Conservation (phyloP, 176 grass and related monocot species). For the Neostapfia colusana region DNA sequence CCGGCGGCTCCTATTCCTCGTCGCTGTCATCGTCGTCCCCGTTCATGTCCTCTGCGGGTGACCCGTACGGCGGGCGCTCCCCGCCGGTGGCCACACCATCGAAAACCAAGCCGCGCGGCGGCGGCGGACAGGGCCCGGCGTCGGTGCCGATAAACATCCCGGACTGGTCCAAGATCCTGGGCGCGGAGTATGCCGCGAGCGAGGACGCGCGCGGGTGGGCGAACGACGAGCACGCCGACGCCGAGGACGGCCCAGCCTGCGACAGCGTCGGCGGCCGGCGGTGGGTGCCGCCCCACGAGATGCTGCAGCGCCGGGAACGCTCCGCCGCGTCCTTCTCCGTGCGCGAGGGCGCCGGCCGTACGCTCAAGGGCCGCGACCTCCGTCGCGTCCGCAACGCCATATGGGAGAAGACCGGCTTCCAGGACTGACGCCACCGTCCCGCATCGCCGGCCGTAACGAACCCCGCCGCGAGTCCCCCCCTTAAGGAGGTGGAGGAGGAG, state of each 20-base stretch:
- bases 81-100: slow-evolving; percentile 32
- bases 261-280: background rate
- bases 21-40: slow-evolving; percentile 15
- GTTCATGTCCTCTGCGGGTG: slow-evolving; percentile 17
- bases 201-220: slow-evolving; percentile 36
- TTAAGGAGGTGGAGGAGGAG: background rate
- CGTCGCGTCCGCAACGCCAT: slow-evolving; percentile 95
- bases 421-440: slow-evolving; percentile 51
- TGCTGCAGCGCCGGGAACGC: slow-evolving; percentile 66
- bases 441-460: background rate
- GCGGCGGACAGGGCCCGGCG: background rate
- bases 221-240: slow-evolving; percentile 33
- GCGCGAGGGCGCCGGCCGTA: slow-evolving; percentile 81
- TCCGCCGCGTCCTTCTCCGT: slow-evolving; percentile 73
- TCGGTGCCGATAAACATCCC: slow-evolving; percentile 89
- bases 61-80: slow-evolving; percentile 18
- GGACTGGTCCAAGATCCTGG: slow-evolving; percentile 87
- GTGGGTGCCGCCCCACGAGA: slow-evolving; percentile 89
- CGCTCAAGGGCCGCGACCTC: slow-evolving; percentile 92
- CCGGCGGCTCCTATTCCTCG: background rate
- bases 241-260: slow-evolving; percentile 18
- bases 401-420: slow-evolving; percentile 94
- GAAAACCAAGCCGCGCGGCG: slow-evolving; percentile 27
- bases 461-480: background rate
- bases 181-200: slow-evolving; percentile 54